Evolutionary conservation across 2,329 filamentous ascomycete species (phyloP).

Genomic region (Hansfordia pulvinata): DNA sequence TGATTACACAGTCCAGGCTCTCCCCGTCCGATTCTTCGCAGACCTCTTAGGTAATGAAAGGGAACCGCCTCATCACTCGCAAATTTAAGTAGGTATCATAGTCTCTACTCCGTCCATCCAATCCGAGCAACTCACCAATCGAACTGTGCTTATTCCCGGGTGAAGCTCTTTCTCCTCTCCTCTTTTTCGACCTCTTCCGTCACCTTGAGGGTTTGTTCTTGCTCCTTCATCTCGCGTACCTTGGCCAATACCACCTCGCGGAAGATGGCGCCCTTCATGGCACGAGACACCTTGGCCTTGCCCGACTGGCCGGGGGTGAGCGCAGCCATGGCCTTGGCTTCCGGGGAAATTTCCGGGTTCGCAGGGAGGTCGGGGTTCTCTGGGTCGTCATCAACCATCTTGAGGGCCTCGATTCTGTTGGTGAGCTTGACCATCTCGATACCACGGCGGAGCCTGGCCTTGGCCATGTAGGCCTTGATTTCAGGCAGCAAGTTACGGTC

Average conservation of each 20-base stretch:
- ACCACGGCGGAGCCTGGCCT: constrained; percentile 78
- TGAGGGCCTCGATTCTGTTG: constrained; percentile 89
- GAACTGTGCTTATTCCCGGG: constrained; percentile 5
- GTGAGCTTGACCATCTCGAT: constrained; percentile 94
- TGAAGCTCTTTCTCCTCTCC: constrained; percentile 21
- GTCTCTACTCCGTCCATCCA: not conserved
- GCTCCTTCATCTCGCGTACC: constrained; percentile 80
- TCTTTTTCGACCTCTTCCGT: constrained; percentile 43
- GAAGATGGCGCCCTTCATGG: constrained; percentile 64
- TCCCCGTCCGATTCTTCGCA: no score
- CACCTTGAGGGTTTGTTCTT: constrained; percentile 62
- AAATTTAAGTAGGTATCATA: not conserved
- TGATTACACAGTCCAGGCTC: no score
- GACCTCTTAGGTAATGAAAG: no score
- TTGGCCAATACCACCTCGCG: constrained; percentile 89
- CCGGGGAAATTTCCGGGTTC: not conserved
- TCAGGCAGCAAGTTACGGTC: constrained; percentile 97
- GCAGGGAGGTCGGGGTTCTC: constrained; percentile 61
- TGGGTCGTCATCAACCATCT: constrained; percentile 76
- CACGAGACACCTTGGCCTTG: constrained; percentile 30
- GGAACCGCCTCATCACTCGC: no score
- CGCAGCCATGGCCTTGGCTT: constrained; percentile 8
- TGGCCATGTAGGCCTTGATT: constrained; percentile 86
- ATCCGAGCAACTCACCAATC: constrained; percentile 1
- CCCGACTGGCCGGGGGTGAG: constrained; percentile 19